Base-by-base conservation (phyloP, 2,329 filamentous ascomycete species). In the Trichoderma sp. region DNA sequence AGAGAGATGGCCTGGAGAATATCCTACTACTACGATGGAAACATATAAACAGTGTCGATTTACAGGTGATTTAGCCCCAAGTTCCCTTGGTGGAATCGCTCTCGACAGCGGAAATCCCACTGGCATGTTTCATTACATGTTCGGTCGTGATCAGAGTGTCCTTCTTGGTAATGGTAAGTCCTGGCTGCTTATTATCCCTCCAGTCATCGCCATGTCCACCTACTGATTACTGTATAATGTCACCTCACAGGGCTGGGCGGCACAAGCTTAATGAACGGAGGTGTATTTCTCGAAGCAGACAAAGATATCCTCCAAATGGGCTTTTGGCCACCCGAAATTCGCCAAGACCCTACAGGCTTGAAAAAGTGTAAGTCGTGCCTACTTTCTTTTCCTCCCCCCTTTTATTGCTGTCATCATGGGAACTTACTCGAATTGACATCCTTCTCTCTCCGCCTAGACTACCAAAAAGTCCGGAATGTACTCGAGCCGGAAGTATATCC, bases 1-100 rank as follows among this genome's bases (percentile, higher is more conserved):
- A 67, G 89, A 92, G 76, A 83, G 81, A 69, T 90, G 87, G 89
- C 88, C 88, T 1, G 88, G 88, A 5, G 87, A 90, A 74, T 90
- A 88, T 70, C 88, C 88, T 0, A 80, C 77, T 27, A 81, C 78
- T 0, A 72, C 84, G 0, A 66, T 74, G 1, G 82, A 88, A 8
- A 80, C 84, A 0, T 69, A 83, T 13, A 78, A 78, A 19, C 82
- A 90, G 72, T 73, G 89, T 22, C 87, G 87, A 68, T 81, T 85
- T 67, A 87, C 85, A 1, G 88, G 87, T 1, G 79, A 84, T 37
- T 79, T 87, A 58, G 79, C 82, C 2, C 81, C 83, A 4, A 77
- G 78, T 7, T 78, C 78, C 69, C 67, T 82, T 7, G 64, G 63
- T 54, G 35, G 59, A 35, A 76, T 78, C n/a, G 78, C 79, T 15